Base-by-base conservation (phyloP, 2,329 filamentous ascomycete genomes). In the Colletotrichum truncatum region DNA sequence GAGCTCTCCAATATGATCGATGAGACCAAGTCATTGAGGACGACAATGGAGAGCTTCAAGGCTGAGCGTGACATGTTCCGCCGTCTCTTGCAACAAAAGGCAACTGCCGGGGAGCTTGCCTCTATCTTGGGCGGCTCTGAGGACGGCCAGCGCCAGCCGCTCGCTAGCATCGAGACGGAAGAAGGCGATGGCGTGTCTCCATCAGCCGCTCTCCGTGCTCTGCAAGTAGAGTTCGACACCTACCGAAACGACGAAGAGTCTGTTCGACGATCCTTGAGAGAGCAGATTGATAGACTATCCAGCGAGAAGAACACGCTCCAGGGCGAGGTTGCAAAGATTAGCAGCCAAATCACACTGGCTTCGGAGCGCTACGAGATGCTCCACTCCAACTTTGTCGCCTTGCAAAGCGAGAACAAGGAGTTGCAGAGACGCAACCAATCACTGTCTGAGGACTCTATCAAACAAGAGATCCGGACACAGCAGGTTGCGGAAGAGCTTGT, bases 21-120 rank as follows among this genome's bases (percentile, higher is more conserved):
- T 69, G 94, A 98, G 75, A 88, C 97, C 55, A 88, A 91, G 70
- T 92, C 92, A 11, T 90, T 97, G 69, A 89, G 91, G 43, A 89
- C 91, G 28, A 93, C 94, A 62, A 92, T 94, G 68, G 93, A 97
- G 81, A 97, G 93, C 76, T 97, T 97, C 76, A 93, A 96, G 75
- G 93, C 94, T 72, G 96, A 99, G 80, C 91, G 96, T 67, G 95
- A 99, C 75, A 98, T 98, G 88, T 98, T 98, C 89, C 90, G 95
- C 21, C 93, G 94, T 55, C 94, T 98, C 83, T 87, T 98, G 28
- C 92, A 95, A 70, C 92, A 96, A 67, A 77, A 89, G 80, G 75
- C 84, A 73, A 73, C 86, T 74, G 74, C 87, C 75, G 84, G 81
- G 11, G 91, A 94, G 66, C 82, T 91, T 41, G 85, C 87, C 14